These are phyloP conservation scores for Blakeslea trispora DNA, from an alignment of 371 early-diverging fungal species.

Conservation along the genomic window DNA sequence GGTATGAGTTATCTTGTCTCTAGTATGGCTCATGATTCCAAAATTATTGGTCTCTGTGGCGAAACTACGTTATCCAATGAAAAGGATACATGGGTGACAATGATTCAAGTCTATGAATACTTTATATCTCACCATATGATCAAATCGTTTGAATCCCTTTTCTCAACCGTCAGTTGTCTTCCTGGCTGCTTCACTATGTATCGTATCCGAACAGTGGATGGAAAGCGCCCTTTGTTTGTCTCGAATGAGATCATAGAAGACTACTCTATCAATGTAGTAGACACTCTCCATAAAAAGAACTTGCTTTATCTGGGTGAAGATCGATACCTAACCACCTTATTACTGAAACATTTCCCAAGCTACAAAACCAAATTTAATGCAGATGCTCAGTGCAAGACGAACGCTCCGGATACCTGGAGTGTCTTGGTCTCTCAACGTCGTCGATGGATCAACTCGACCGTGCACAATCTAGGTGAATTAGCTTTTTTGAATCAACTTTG, in stretches of 20 bases:
- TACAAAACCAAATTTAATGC: slow-evolving; percentile 95
- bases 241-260: slow-evolving; percentile 88
- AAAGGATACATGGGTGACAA: slow-evolving; percentile 82
- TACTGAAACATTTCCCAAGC: slow-evolving; percentile 97
- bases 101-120: slow-evolving; percentile 85
- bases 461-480: slow-evolving; percentile 96
- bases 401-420: slow-evolving; percentile 93
- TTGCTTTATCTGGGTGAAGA: slow-evolving; percentile 83
- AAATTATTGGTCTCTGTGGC: slow-evolving; percentile 80
- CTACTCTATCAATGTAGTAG: slow-evolving; percentile 93
- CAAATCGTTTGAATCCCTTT: slow-evolving; percentile 79
- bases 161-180: slow-evolving; percentile 82
- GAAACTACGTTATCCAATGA: slow-evolving; percentile 81
- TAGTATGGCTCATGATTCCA: slow-evolving; percentile 69
- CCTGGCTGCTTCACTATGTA: slow-evolving; percentile 93
- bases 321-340: slow-evolving; percentile 95
- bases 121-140: slow-evolving; percentile 80
- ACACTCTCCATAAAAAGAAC: slow-evolving; percentile 97
- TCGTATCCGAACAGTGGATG: slow-evolving; percentile 75
- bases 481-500: slow-evolving; percentile 87
- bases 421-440: slow-evolving; percentile 96
- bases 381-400: slow-evolving; percentile 93
- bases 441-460: slow-evolving; percentile 98
- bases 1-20: slow-evolving; percentile 61
- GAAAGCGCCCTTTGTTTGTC: slow-evolving; percentile 85